Conservation (phyloP, 2,329 filamentous ascomycete species). For the Sclerotinia spermophila region DNA sequence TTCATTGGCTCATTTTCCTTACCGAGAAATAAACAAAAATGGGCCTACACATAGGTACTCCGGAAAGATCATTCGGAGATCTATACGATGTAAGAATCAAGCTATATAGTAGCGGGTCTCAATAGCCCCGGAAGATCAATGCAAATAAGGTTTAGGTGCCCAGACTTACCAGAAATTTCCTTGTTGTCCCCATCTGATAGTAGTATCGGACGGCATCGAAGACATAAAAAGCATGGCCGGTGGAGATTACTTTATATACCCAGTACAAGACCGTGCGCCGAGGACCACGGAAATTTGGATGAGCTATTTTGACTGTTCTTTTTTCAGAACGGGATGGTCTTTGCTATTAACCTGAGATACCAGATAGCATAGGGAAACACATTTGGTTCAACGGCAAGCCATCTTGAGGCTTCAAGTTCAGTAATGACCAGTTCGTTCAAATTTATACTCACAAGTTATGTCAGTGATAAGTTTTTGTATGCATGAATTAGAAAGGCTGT, state of each 20-base stretch:
- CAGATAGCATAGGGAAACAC: background rate
- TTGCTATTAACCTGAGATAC: background rate
- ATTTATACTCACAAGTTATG: background rate
- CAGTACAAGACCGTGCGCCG: background rate
- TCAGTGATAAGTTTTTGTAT: background rate
- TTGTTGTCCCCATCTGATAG: background rate
- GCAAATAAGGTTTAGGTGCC: background rate
- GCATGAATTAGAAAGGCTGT: background rate
- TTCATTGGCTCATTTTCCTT: background rate
- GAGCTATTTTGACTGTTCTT: background rate
- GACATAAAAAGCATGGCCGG: background rate
- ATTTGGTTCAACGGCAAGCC: background rate
- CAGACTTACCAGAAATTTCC: background rate
- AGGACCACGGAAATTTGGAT: background rate
- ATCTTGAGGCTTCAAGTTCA: background rate
- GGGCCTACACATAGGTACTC: background rate
- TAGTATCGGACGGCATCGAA: background rate
- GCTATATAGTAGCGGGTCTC: background rate
- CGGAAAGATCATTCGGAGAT: background rate
- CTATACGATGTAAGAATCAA: background rate
- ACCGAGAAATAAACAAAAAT: background rate
- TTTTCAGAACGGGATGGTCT: background rate
- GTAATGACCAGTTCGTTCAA: background rate
- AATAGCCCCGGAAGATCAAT: background rate
- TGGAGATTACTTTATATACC: constrained; percentile 8